A percentile compares a stretch with the other conserved stretches of the same genome.
phyloP scores from a whole-genome alignment of 129 eudicot genomes.

The Silybum marianum region DNA sequence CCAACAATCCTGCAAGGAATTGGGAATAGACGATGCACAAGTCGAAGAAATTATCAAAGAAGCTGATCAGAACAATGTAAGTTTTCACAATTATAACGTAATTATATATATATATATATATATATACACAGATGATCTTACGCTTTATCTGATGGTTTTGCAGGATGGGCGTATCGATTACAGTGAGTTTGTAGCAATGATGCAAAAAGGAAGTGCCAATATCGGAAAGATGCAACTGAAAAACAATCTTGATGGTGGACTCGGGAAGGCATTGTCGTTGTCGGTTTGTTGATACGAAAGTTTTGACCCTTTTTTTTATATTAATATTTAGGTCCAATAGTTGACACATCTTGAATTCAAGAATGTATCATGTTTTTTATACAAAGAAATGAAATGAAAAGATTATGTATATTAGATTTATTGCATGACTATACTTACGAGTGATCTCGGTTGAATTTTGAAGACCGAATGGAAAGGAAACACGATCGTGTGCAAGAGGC shows the following conservation, averaged over 20 bases:
- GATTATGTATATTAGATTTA: no score
- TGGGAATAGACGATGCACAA: constrained; percentile 44
- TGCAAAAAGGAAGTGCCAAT: constrained; percentile 52
- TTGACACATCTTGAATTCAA: not conserved
- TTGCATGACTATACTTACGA: no score
- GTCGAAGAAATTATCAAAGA: constrained; percentile 55
- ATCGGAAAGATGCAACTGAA: constrained; percentile 42
- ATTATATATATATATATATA: no score
- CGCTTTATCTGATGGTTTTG: constrained; percentile 25
- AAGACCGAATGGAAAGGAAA: no score
- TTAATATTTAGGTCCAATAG: not conserved
- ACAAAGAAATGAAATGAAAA: not conserved
- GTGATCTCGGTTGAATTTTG: no score
- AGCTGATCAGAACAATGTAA: constrained; percentile 59
- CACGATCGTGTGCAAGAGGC: no score
- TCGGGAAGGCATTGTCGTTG: constrained; percentile 26
- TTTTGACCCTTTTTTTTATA: not conserved
- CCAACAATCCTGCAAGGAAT: constrained; percentile 58
- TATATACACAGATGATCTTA: not conserved
- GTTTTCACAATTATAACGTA: not conserved
- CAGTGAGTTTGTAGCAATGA: constrained; percentile 66
- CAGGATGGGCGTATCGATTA: constrained; percentile 80
- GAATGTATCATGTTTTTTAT: constrained; percentile 14
- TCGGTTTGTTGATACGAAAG: constrained; percentile 22
- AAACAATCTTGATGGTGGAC: constrained; percentile 32